Base-by-base conservation (phyloP, 2,329 filamentous ascomycete species). In the Colletotrichum endophyticum region DNA sequence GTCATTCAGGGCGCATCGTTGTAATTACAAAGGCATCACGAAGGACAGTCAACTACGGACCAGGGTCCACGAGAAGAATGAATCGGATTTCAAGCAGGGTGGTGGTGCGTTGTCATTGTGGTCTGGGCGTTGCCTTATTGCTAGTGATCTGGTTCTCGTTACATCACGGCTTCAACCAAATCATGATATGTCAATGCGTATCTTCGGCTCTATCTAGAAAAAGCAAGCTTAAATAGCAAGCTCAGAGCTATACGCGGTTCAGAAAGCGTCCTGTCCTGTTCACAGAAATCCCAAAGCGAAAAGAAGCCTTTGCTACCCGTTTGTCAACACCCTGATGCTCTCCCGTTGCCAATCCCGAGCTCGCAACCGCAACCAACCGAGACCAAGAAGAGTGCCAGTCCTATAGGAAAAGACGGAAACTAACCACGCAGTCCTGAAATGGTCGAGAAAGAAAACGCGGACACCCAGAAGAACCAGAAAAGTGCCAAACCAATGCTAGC, bases 1-100 rank as follows among this genome's bases (percentile, higher is more conserved):
- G 57, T 76, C 63, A 68, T 68, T 68, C 63, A 57, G 70, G 73
- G 73, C 56, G 73, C 70, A 76, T 69, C 57, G 63, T 73, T 59
- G 56, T 73, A 64, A 73, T 76, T 76, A 63, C 56, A 49, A 62
- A 61, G 73, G 70, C 39, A 68, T 34, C 63, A 68, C 30, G 49
- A 32, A 12, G 63, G 56, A 73, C 62, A 63, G 70, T 76, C 39
- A 66, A 56, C 30, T 53, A 30, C 30, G 25, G 70, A 57, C 36
- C 59, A 73, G 32, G 56, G 34, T 67, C 56, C 44, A 32, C 12
- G 72, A 64, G 63, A 73, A 64, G 59, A 74, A 73, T 36, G 70
- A 76, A 63, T 44, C 27, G 61, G 5, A 69, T 30, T 61, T 68
- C 49, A 39, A 22, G 4, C 30, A 9, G 15, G 28, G 32, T 19